Evolutionary conservation across 805 yeast species (phyloP).

Genomic region (Ogataea polymorpha): DNA sequence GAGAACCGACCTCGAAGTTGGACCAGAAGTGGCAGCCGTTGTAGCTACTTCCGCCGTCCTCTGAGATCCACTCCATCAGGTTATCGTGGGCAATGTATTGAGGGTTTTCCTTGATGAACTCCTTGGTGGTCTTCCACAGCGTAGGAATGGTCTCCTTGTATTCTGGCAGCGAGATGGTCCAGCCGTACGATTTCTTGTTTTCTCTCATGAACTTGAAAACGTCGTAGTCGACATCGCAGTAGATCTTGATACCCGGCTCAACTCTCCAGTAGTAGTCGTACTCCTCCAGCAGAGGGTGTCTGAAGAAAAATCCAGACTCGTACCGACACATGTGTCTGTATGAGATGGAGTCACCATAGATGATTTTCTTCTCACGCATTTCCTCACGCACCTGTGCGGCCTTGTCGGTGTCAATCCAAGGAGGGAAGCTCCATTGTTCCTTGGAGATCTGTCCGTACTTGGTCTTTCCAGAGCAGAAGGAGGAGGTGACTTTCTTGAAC

Average conservation of each 20-base stretch:
- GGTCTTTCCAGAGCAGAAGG: conserved; percentile 72
- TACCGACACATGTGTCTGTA: conserved; percentile 92
- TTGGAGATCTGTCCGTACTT: conserved; percentile 77
- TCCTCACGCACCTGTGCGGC: conserved; percentile 56
- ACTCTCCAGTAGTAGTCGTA: conserved; percentile 94
- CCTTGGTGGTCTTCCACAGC: conserved; percentile 68
- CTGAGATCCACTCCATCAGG: conserved; percentile 65
- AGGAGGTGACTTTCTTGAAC: conserved; percentile 64
- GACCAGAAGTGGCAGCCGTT: conserved; percentile 91
- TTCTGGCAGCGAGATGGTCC: conserved; percentile 77
- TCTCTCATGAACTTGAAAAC: conserved; percentile 80
- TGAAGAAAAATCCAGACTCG: conserved; percentile 86
- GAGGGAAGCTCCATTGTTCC: conserved; percentile 86
- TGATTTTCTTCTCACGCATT: conserved; percentile 49
- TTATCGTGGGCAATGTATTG: conserved; percentile 57
- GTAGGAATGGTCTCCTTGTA: conserved; percentile 69
- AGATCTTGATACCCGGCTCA: conserved; percentile 79
- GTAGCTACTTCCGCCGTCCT: conserved; percentile 66
- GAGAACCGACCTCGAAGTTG: conserved; percentile 77
- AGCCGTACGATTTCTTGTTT: conserved; percentile 69
- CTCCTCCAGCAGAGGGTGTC: conserved; percentile 69
- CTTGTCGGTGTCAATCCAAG: conserved; percentile 69
- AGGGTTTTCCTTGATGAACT: conserved; percentile 59
- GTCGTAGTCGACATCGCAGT: conserved; percentile 80
- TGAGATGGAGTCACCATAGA: conserved; percentile 64